Conservation (phyloP, 2,329 filamentous ascomycete genomes). For the Trichoderma gracile region DNA sequence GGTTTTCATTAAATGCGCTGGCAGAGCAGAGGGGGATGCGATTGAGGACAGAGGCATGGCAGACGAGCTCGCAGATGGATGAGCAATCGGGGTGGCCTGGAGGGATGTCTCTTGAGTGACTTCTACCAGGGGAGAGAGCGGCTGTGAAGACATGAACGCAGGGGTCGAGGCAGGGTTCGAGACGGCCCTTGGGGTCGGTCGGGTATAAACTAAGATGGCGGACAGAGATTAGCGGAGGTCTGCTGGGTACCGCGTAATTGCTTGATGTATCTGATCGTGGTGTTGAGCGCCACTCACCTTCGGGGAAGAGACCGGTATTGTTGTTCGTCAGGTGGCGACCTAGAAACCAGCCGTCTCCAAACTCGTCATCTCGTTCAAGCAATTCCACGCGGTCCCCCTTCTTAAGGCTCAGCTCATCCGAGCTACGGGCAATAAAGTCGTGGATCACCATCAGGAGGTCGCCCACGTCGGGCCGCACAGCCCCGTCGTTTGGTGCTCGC, state of each 20-base stretch:
- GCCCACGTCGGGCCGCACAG: conserved; percentile 59
- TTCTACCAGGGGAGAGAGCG: conserved; percentile 37
- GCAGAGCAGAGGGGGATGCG: conserved; percentile 43
- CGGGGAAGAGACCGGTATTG: conserved; percentile 77
- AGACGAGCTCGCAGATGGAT: conserved; percentile 30
- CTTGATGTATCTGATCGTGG: too few species aligned
- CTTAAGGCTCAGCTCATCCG: conserved; percentile 84
- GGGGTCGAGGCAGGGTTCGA: conserved; percentile 47
- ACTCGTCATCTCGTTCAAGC: conserved; percentile 83
- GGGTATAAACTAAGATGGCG: conserved; percentile 57
- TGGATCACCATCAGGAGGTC: conserved; percentile 73
- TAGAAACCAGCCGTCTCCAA: conserved; percentile 84
- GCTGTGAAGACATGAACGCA: conserved; percentile 36
- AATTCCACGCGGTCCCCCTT: conserved; percentile 85
- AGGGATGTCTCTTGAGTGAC: conserved; percentile 33
- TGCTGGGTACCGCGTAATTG: neutral
- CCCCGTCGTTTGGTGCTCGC: conserved; percentile 40
- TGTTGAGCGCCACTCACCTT: conserved; percentile 59
- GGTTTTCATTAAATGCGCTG: conserved; percentile 46
- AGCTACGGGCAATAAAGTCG: conserved; percentile 87
- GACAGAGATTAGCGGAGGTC: conserved; percentile 24
- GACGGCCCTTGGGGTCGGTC: conserved; percentile 56
- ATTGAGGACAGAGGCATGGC: conserved; percentile 39
- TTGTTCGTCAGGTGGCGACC: conserved; percentile 72
- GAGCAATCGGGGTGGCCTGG: conserved; percentile 29